Evolutionary conservation across 805 yeast genomes (phyloP).

Genomic region (Metschnikowia baotianmanensis): DNA sequence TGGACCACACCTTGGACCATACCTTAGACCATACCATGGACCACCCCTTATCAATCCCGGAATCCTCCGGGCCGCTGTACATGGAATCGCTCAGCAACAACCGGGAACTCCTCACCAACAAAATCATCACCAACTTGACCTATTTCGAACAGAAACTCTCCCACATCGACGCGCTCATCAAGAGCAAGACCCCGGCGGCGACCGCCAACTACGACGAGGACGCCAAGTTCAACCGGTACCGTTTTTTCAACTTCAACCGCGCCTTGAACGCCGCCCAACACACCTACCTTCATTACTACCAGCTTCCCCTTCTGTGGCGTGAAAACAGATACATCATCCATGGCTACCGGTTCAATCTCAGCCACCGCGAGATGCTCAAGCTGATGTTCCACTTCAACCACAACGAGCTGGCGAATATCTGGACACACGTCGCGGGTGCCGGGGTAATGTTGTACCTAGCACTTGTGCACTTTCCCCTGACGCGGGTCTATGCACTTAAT

Average conservation of each 20-base stretch:
- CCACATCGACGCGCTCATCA: slow-evolving; percentile 38
- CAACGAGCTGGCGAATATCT: slow-evolving; percentile 88
- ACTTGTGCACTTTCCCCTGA: slow-evolving; percentile 59
- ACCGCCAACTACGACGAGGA: slow-evolving; percentile 28
- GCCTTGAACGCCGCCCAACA: slow-evolving; percentile 31
- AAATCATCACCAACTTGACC: slow-evolving; percentile 41
- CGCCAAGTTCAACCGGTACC: slow-evolving; percentile 32
- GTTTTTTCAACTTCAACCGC: slow-evolving; percentile 38
- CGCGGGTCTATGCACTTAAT: slow-evolving; percentile 45
- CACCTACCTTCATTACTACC: slow-evolving; percentile 64
- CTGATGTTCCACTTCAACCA: slow-evolving; percentile 63
- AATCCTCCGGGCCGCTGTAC: slow-evolving; percentile 1
- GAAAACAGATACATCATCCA: slow-evolving; percentile 81
- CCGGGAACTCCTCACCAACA: slow-evolving; percentile 32
- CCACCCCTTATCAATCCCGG: too few species aligned
- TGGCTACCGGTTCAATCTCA: slow-evolving; percentile 81
- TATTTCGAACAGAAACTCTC: slow-evolving; percentile 41
- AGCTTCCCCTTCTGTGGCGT: slow-evolving; percentile 89
- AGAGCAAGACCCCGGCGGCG: slow-evolving; percentile 31
- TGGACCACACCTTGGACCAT: too few species aligned
- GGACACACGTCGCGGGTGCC: slow-evolving; percentile 86
- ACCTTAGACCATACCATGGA: too few species aligned
- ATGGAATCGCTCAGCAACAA: slow-evolving; percentile 11
- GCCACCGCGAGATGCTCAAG: slow-evolving; percentile 55
- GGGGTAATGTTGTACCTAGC: slow-evolving; percentile 54